A percentile compares a stretch with the other conserved stretches of the same genome.
Evolutionary conservation across 2,329 filamentous ascomycete species (phyloP).

Genomic region (Xylariaceae sp.): DNA sequence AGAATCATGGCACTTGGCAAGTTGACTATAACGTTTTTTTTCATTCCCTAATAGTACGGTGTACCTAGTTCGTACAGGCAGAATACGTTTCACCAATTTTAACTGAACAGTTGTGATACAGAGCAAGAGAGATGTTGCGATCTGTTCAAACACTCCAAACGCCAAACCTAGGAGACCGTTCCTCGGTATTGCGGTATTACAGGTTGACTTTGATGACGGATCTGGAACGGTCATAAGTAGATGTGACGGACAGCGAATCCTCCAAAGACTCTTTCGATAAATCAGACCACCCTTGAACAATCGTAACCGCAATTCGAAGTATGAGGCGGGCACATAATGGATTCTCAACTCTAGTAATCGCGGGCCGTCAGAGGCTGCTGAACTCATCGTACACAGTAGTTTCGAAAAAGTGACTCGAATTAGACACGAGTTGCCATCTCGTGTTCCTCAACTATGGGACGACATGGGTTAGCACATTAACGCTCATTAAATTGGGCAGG

Average conservation of each 20-base stretch:
- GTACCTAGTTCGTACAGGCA: slow-evolving; percentile 1
- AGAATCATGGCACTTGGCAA: neutral
- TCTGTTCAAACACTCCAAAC: slow-evolving; percentile 3
- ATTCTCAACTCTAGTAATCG: too few relatives aligned
- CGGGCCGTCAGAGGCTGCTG: neutral
- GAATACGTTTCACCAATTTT: slow-evolving; percentile 4
- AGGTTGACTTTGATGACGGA: neutral
- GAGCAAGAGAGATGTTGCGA: neutral
- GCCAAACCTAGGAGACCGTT: neutral
- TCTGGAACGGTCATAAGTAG: neutral
- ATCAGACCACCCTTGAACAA: slow-evolving; percentile 1
- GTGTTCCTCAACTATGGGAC: neutral
- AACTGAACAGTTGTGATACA: neutral
- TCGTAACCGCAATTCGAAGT: slow-evolving; percentile 1
- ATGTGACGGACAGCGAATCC: neutral
- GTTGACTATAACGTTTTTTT: neutral
- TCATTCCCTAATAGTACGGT: slow-evolving; percentile 1
- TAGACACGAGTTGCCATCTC: slow-evolving; percentile 1
- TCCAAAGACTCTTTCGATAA: neutral
- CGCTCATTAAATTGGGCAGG: too few relatives aligned
- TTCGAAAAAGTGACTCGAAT: neutral
- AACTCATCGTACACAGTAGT: neutral
- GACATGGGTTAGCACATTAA: neutral
- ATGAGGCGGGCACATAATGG: too few relatives aligned
- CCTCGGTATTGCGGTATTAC: neutral